Percentiles rank a stretch among this genome's conserved stretches.
Evolutionary conservation across 805 yeast species (phyloP).

Genomic region (Pichia membranifaciens): DNA sequence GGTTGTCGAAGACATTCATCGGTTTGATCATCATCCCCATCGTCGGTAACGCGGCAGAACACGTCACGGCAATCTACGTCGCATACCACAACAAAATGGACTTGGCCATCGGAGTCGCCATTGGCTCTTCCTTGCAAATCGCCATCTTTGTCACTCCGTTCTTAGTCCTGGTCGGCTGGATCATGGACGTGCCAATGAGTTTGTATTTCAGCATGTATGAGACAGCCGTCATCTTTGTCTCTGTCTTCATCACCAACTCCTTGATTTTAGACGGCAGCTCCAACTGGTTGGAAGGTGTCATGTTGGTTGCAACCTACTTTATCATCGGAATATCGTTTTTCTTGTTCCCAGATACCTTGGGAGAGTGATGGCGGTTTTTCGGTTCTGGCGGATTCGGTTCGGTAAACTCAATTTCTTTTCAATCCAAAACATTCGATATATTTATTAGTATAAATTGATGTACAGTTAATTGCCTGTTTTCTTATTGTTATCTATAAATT

Average conservation of each 20-base stretch:
- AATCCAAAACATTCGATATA: too few species aligned
- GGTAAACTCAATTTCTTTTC: too few species aligned
- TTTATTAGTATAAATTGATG: too few species aligned
- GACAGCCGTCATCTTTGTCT: conserved; percentile 83
- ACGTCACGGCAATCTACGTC: conserved; percentile 91
- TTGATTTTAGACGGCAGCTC: conserved; percentile 89
- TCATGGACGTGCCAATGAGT: conserved; percentile 84
- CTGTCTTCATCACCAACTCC: conserved; percentile 83
- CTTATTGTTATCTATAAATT: too few species aligned
- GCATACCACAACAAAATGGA: conserved; percentile 98
- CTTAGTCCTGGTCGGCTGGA: conserved; percentile 93
- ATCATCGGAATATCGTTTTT: conserved; percentile 87
- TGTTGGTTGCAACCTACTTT: conserved; percentile 80
- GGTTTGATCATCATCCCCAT: conserved; percentile 92
- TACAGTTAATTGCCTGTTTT: too few species aligned
- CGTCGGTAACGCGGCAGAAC: conserved; percentile 98
- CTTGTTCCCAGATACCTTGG: conserved; percentile 65
- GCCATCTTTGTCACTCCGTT: conserved; percentile 94
- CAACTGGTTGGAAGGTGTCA: conserved; percentile 95
- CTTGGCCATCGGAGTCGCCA: conserved; percentile 92
- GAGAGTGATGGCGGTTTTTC: conserved; percentile 14
- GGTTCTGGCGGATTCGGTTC: too few species aligned
- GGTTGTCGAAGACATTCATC: conserved; percentile 89
- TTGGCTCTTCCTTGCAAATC: conserved; percentile 92
- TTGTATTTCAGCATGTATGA: conserved; percentile 88